These are phyloP conservation scores for Aspergillus sp. DNA, from an alignment of 2,329 filamentous ascomycete genomes.

Conservation along the genomic window DNA sequence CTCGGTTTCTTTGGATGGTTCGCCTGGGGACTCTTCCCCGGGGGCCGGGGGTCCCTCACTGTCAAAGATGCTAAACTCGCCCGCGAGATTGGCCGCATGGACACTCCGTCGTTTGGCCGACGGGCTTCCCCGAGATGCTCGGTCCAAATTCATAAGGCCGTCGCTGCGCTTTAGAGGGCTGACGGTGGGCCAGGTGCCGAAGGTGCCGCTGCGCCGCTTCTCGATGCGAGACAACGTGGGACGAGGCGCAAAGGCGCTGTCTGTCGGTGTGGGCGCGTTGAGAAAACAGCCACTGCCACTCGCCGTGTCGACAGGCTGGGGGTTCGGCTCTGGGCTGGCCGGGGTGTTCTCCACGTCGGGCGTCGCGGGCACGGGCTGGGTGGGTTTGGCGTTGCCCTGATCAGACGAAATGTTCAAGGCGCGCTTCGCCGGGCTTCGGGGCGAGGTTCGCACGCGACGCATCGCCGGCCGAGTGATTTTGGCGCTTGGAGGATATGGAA, in stretches of 20 bases:
- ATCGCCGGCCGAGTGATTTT: slow-evolving; percentile 54
- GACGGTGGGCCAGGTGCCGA: slow-evolving; percentile 55
- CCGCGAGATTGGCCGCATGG: slow-evolving; percentile 66
- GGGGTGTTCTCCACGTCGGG: slow-evolving; percentile 48
- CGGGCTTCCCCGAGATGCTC: slow-evolving; percentile 74
- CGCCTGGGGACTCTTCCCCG: slow-evolving; percentile 28
- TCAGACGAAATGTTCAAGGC: slow-evolving; percentile 69
- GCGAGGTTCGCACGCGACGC: slow-evolving; percentile 62
- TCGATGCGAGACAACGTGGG: slow-evolving; percentile 47
- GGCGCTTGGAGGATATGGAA: slow-evolving; percentile 65
- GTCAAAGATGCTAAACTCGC: slow-evolving; percentile 76
- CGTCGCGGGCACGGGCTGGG: slow-evolving; percentile 46
- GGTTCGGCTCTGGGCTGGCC: slow-evolving; percentile 28
- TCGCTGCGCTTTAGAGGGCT: slow-evolving; percentile 93
- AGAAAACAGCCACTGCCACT: slow-evolving; percentile 32
- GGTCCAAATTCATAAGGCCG: slow-evolving; percentile 82
- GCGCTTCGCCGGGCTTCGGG: slow-evolving; percentile 78
- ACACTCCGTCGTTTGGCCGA: slow-evolving; percentile 88
- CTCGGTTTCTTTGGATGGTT: slow-evolving; percentile 27
- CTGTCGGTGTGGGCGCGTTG: slow-evolving; percentile 34
- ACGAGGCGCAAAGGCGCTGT: slow-evolving; percentile 32
- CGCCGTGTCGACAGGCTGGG: slow-evolving; percentile 20
- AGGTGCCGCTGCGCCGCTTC: slow-evolving; percentile 48
- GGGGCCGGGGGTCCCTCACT: slow-evolving; percentile 27
- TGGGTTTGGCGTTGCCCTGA: slow-evolving; percentile 65